These are phyloP conservation scores for Thalassiosira tumida DNA, from an alignment of 352 stramenopile species.

Conservation along the genomic window DNA sequence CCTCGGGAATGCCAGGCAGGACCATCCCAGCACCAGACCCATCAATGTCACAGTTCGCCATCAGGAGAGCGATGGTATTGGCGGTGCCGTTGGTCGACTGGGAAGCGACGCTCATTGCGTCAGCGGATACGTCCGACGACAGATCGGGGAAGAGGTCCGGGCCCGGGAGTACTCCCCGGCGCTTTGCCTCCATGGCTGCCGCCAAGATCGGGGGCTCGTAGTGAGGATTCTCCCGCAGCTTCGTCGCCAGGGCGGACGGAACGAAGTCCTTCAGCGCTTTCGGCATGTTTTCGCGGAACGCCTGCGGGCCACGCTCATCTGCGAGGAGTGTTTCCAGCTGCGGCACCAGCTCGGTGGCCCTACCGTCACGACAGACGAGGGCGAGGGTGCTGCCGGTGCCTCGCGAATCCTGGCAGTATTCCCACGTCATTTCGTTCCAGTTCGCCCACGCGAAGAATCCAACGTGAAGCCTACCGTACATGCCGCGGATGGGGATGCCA, in stretches of 20 bases:
- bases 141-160: background rate
- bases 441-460: background rate
- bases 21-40: background rate
- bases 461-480: background rate
- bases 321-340: background rate
- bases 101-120: background rate
- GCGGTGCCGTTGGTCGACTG: background rate
- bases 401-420: background rate
- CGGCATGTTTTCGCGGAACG: background rate
- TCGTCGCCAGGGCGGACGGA: background rate
- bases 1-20: background rate
- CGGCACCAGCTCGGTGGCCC: background rate
- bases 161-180: background rate
- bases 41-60: background rate
- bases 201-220: background rate
- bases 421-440: background rate
- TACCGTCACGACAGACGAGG: background rate
- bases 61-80: background rate
- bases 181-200: background rate
- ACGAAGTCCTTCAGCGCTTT: background rate
- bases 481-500: background rate
- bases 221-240: background rate
- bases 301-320: background rate
- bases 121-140: background rate
- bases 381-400: background rate